Evolutionary conservation across 371 early-diverging fungal genomes (phyloP).

Genomic region (Haplosporangium sp.): DNA sequence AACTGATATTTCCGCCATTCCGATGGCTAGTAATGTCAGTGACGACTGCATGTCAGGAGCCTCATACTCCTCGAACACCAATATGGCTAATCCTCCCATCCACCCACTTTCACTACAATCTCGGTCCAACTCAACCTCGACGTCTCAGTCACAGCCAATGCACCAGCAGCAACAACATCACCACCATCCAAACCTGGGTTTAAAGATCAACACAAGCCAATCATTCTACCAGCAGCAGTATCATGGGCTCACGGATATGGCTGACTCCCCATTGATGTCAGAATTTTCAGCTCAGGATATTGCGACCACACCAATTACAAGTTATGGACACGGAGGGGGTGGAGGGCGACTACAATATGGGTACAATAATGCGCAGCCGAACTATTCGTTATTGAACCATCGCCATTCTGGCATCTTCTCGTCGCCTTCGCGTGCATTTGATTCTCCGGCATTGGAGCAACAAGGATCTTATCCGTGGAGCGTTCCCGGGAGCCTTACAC

Average conservation of each 20-base stretch:
- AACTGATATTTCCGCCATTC: neutral
- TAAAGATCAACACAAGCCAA: slow-evolving; percentile 28
- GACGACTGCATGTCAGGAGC: slow-evolving; percentile 20
- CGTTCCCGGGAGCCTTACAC: slow-evolving; percentile 7
- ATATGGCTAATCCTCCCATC: slow-evolving; percentile 4
- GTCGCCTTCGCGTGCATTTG: slow-evolving; percentile 32
- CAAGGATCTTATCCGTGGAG: slow-evolving; percentile 44
- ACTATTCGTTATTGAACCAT: slow-evolving; percentile 25
- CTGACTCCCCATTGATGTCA: slow-evolving; percentile 27
- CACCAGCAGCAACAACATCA: too few relatives aligned
- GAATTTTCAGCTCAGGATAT: slow-evolving; percentile 13
- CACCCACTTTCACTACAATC: slow-evolving; percentile 27
- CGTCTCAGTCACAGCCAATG: slow-evolving; percentile 23
- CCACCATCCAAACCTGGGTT: slow-evolving; percentile 7
- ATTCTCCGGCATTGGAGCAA: slow-evolving; percentile 47
- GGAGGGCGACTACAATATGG: slow-evolving; percentile 12
- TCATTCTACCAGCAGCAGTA: slow-evolving; percentile 31
- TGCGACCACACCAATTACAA: slow-evolving; percentile 1
- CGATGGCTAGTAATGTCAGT: slow-evolving; percentile 11
- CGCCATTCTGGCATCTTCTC: slow-evolving; percentile 39
- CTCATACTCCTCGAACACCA: slow-evolving; percentile 16
- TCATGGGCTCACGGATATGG: slow-evolving; percentile 42
- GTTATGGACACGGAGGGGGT: slow-evolving; percentile 15
- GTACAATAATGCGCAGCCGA: slow-evolving; percentile 11
- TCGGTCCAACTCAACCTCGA: slow-evolving; percentile 34